A percentile compares a stretch with the other conserved stretches of the same genome.
Evolutionary conservation across 768 basidiomycete species (phyloP).

Genomic region (Xerocomellus dryophilus): DNA sequence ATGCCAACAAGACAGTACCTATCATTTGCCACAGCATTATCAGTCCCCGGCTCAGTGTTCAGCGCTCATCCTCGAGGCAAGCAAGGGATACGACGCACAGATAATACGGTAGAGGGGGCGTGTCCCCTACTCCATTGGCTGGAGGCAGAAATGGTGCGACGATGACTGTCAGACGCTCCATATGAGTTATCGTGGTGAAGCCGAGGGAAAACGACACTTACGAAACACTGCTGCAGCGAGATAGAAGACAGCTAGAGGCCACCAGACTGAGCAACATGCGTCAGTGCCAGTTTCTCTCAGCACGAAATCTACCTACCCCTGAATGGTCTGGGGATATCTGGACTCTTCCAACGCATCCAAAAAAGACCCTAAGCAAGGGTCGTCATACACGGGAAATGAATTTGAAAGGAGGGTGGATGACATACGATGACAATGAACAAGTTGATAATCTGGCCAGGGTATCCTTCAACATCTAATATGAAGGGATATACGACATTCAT

Average conservation of each 20-base stretch:
- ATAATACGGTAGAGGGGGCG: constrained; percentile 59
- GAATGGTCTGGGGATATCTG: constrained; percentile 49
- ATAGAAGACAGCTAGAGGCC: constrained; percentile 54
- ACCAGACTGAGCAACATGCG: constrained; percentile 42
- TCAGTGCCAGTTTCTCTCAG: constrained; percentile 4
- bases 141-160: constrained; percentile 55
- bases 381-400: not conserved
- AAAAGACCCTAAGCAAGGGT: constrained; percentile 45
- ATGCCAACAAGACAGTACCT: constrained; percentile 57
- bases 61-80: constrained; percentile 34
- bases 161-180: constrained; percentile 37
- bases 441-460: constrained; percentile 52
- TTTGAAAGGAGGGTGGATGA: constrained; percentile 28
- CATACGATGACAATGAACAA: constrained; percentile 51
- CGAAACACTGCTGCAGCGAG: constrained; percentile 49
- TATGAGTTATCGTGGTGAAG: constrained; percentile 10
- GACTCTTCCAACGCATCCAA: constrained; percentile 52
- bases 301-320: constrained; percentile 34
- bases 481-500: constrained; percentile 54
- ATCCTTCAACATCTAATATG: constrained; percentile 51
- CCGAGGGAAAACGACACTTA: constrained; percentile 25
- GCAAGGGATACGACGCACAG: constrained; percentile 28
- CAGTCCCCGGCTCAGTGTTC: constrained; percentile 15
- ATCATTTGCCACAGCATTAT: not conserved
- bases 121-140: constrained; percentile 53